Base-by-base conservation (phyloP, 2,329 filamentous ascomycete genomes). In the Fusarium protoensiforme region DNA sequence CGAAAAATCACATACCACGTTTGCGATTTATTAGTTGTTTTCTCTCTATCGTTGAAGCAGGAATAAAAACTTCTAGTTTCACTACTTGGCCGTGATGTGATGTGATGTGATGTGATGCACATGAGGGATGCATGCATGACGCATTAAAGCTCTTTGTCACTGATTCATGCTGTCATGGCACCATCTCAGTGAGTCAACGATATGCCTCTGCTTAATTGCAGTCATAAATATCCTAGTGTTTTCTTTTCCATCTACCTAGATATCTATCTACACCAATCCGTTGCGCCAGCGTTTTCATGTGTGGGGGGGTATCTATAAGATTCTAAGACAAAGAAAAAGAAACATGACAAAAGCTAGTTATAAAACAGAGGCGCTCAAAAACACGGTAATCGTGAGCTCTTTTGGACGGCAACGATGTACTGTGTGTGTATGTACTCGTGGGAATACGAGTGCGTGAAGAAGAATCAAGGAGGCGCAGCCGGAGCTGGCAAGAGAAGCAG, bases 1-100 rank as follows among this genome's bases (percentile, higher is more conserved):
- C 73, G 70, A 78, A 78, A 75, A 78, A 77, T 77, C 72, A 78
- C 75, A 79, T 79, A 78, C 74, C 75, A 76, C 70, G 63, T 59
- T 64, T 68, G 63, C 69, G 67, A 68, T 60, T 66, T 61, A 65
- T 67, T 53, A 53, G 48, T 64, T 68, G 61, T 65, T 71, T 69
- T 68, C 64, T 59, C 65, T 67, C 59, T 76, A 59, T 67, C 48
- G 35, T 61, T 59, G 69, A 74, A 64, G 64, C 66, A 65, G 66
- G 60, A 62, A 48, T 61, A 22, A 61, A 46, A 39, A 62, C 56
- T 65, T 38, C 46, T 61, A 16, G 53, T 58, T 66, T 61, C 29
- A 61, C 48, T 60, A 29, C 33, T 51, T 63, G 69, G 51, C 35
- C 65, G 27, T 24, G 31, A 41, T 51, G 16, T 18, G 13, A 41